Percentiles rank a stretch among this genome's conserved stretches.
These are phyloP conservation scores for Ajuga reptans DNA, from an alignment of 305 asterid genomes.

Conservation along the genomic window DNA sequence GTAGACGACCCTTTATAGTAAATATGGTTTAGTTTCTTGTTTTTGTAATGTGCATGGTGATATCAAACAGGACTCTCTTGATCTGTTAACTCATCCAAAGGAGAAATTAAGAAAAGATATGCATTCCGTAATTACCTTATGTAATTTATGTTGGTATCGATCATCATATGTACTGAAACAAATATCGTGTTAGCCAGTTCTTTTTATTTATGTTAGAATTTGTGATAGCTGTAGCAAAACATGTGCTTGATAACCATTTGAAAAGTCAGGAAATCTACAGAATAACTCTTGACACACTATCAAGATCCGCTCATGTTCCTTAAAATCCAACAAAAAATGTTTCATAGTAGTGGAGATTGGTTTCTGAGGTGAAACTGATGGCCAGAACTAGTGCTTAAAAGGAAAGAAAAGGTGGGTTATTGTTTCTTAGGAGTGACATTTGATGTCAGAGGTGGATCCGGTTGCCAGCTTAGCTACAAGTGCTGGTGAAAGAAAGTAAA, in stretches of 20 bases:
- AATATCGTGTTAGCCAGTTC: background rate
- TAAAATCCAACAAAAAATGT: background rate
- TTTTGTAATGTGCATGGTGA: background rate
- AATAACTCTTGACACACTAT: background rate
- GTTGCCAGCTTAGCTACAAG: background rate
- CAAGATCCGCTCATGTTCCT: background rate
- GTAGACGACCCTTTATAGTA: too few relatives aligned
- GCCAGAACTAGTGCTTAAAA: background rate
- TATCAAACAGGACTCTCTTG: too few relatives aligned
- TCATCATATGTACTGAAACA: background rate
- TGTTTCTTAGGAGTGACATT: background rate
- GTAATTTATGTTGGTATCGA: background rate
- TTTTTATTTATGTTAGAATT: background rate
- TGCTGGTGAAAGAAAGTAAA: background rate
- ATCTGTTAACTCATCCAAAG: background rate
- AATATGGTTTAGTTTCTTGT: too few relatives aligned
- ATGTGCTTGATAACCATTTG: background rate
- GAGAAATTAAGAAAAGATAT: background rate
- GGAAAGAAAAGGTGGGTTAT: background rate
- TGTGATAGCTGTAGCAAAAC: background rate
- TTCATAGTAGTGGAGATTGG: background rate
- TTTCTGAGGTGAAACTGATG: background rate
- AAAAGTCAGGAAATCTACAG: background rate
- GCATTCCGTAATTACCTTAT: background rate
- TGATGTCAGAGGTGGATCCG: background rate